phyloP scores from a whole-genome alignment of 306 rosid species.

The Cucurbita ficifolia region DNA sequence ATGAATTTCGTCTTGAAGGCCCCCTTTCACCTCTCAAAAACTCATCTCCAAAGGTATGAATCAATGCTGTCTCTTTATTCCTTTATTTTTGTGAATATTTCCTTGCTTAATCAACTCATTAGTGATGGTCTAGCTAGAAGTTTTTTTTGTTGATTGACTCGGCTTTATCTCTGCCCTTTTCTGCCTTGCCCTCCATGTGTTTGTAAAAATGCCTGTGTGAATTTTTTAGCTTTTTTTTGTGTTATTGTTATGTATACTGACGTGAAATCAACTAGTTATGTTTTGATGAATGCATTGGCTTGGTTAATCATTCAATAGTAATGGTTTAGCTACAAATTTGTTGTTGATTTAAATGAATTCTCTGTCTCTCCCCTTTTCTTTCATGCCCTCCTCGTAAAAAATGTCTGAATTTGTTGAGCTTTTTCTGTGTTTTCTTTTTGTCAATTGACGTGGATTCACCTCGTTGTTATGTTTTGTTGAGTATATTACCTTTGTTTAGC shows the following conservation, averaged over 20 bases:
- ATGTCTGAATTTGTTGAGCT: not conserved
- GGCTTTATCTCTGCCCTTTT: not conserved
- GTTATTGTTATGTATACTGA: not conserved
- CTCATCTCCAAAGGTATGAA: constrained; percentile 45
- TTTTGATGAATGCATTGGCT: not conserved
- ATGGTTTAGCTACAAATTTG: not conserved
- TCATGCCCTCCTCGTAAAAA: not conserved
- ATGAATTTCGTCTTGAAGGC: constrained; percentile 69
- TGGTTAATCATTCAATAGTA: not conserved
- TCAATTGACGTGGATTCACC: not conserved
- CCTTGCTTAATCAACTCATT: too few species aligned
- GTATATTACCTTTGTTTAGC: not conserved
- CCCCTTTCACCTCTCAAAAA: constrained; percentile 37
- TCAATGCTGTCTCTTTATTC: not conserved
- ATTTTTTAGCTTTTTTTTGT: not conserved
- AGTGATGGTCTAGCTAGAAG: too few species aligned
- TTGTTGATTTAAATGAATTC: not conserved
- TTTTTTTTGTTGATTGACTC: too few species aligned
- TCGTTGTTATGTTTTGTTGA: not conserved
- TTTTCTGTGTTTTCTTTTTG: not conserved
- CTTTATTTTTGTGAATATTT: not conserved
- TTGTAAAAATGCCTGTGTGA: not conserved
- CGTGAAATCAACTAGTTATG: not conserved
- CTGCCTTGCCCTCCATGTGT: not conserved
- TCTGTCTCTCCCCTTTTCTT: not conserved